A percentile compares a stretch with the other conserved stretches of the same genome.
Evolutionary conservation across 768 basidiomycete genomes (phyloP).

Genomic region (Rhizopogon rudus): DNA sequence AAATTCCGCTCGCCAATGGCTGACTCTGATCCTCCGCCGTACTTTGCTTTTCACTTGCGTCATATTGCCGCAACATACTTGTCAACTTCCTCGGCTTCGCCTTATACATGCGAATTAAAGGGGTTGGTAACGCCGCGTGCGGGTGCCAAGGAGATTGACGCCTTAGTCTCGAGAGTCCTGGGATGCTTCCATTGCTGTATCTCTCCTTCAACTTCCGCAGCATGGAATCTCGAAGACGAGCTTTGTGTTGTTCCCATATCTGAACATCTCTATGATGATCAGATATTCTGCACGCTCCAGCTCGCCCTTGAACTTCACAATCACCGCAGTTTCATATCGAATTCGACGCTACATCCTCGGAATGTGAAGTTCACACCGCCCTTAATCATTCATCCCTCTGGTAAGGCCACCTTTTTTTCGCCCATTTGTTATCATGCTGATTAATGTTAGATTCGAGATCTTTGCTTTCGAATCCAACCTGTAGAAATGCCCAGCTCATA

Average conservation of each 20-base stretch:
- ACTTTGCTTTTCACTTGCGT: conserved; percentile 30
- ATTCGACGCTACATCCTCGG: conserved; percentile 19
- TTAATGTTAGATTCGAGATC: not conserved
- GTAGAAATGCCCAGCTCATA: not conserved
- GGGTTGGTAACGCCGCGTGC: conserved; percentile 10
- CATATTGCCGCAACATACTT: conserved; percentile 46
- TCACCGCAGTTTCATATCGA: conserved; percentile 18
- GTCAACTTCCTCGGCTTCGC: conserved; percentile 31
- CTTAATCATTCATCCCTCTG: not conserved
- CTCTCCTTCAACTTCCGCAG: conserved; percentile 9
- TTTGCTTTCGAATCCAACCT: not conserved
- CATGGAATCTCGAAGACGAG: conserved; percentile 26
- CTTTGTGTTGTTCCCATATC: conserved; percentile 17
- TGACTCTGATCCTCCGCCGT: conserved; percentile 26
- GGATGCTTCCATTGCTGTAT: conserved; percentile 36
- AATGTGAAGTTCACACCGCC: conserved; percentile 14
- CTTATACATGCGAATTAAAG: conserved; percentile 18
- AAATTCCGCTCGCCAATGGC: conserved; percentile 27
- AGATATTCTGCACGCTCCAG: conserved; percentile 13
- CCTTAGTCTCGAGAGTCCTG: conserved; percentile 36
- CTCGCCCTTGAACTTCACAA: conserved; percentile 22
- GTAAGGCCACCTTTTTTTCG: not conserved
- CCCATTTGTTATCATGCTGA: not conserved
- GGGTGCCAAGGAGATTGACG: conserved; percentile 34
- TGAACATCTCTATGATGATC: not conserved